Evolutionary conservation across 768 basidiomycete genomes (phyloP), one percentile per base, ranked within the genome.

Genomic region (Kondoa malvinella): DNA sequence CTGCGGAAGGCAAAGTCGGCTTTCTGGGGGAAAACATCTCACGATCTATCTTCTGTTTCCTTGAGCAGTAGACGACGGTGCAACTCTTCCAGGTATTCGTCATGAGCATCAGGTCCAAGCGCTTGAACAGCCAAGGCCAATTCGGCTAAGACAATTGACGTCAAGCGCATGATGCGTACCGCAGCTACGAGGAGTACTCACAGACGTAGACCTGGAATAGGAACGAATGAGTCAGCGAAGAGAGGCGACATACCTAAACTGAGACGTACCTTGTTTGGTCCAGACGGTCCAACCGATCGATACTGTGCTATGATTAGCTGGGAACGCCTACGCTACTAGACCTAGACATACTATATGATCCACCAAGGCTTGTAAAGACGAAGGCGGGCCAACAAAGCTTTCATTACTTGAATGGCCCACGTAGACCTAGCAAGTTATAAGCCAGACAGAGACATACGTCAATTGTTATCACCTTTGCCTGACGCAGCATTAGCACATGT

Each of bases 41-140:
- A 26, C 15, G 58, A 4, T 60, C 58, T 60, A 14, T 29, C 12
- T 14, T 25, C 27, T 8, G 14, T 26, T 8, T 60, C 25, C 58
- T 26, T 29, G 4, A 26, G 30, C 25, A 60, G 14, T 12, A 26
- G 25, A 60, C 12, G n/a, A 25, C 12, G 14, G 4, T 25, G n/a
- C 30, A 60, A 60, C 4, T 8, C 30, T 31, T 60, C 58, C 61
- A 63, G 61, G 32, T 63, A 63, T 27, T 32, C 61, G 32, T 63
- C 61, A 4, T 63, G 15, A 3, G 61, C 61, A 8, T 27, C 15
- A 12, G 16, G 16, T 33, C 29, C 27, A 3, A 63, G 32, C 16
- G 15, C 27, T 31, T 30, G 29, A 3, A 63, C 30, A 32, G 61
- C 61, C 16, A 27, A 12, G 32, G 61, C 30, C 3, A 63, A 29